Base-by-base conservation (phyloP, 2,329 filamentous ascomycete genomes). In the Endothia cerciana region DNA sequence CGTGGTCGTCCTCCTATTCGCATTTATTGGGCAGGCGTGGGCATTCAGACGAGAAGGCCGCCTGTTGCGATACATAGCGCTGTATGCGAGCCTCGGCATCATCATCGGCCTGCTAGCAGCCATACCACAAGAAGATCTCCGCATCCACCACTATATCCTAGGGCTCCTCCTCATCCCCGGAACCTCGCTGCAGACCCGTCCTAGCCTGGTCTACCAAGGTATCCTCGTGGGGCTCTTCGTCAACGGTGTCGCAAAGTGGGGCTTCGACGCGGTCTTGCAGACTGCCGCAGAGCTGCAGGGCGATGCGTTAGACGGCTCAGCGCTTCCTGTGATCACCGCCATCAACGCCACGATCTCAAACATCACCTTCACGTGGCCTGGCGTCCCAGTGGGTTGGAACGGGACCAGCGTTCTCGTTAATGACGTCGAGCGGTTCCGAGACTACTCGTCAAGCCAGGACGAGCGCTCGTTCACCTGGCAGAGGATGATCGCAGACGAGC, bases 91-190 rank as follows among this genome's bases (percentile, higher is more conserved):
- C 4, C 82, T 91, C 66, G 78, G 82, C 1, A 72, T 77, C 5
- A 78, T 78, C 8, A 78, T 92, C 8, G 74, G 89, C 7, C 75
- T 88, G 22, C 78, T 89, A 10, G 78, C 90, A 1, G 60, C 66
- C 0, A 36, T 71, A 17, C 90, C 90, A 0, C 85, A 85, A 3
- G 82, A 91, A 55, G 87, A 86, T 59, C 80, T 93, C 8, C 83
- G 90, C 7, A 90, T 93, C 55, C 91, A 93, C 72, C 90, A 93
- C 74, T 93, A 93, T 72, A 89, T 93, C 67, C 81, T 93, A 4
- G 89, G 85, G 1, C 82, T 93, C 3, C 77, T 93, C 0, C 81
- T 93, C 0, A 83, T 93, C 30, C 89, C 90, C 0, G 90, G 90
- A 0, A 93, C 91, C 0, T 83, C 83, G 3, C 86, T 92, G 73